Conservation (phyloP, 257 asterid species). For the Datura wrightii region DNA sequence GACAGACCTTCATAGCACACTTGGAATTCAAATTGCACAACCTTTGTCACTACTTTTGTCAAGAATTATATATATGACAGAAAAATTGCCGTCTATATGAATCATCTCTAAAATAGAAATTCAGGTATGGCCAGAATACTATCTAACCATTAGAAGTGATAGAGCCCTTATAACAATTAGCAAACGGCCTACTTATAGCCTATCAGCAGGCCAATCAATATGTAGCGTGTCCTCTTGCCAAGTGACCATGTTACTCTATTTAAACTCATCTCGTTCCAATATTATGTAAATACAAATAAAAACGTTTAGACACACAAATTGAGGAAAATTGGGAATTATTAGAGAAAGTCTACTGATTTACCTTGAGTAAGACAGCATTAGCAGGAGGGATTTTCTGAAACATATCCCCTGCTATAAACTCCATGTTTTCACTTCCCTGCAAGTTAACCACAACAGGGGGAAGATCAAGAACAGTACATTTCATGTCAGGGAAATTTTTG, state of each 20-base stretch:
- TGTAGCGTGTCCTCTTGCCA: background rate
- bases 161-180: background rate
- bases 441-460: conserved; percentile 41
- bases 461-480: conserved; percentile 42
- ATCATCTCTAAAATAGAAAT: too few relatives aligned
- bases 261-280: background rate
- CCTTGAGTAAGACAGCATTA: conserved; percentile 38
- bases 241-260: background rate
- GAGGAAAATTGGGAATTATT: background rate
- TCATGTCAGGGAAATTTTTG: conserved; percentile 32
- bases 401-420: conserved; percentile 39
- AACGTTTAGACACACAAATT: too few relatives aligned
- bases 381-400: conserved; percentile 35
- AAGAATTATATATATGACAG: too few relatives aligned
- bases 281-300: background rate
- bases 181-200: background rate
- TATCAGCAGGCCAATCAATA: background rate
- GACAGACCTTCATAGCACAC: background rate
- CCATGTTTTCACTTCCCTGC: conserved; percentile 24
- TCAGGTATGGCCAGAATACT: too few relatives aligned
- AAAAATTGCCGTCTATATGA: too few relatives aligned
- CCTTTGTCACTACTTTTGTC: too few relatives aligned
- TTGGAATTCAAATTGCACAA: too few relatives aligned
- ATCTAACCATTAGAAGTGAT: background rate
- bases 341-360: background rate